Evolutionary conservation across 2,329 filamentous ascomycete genomes (phyloP).

Genomic region (Hawksworthiomyces lignivorus): DNA sequence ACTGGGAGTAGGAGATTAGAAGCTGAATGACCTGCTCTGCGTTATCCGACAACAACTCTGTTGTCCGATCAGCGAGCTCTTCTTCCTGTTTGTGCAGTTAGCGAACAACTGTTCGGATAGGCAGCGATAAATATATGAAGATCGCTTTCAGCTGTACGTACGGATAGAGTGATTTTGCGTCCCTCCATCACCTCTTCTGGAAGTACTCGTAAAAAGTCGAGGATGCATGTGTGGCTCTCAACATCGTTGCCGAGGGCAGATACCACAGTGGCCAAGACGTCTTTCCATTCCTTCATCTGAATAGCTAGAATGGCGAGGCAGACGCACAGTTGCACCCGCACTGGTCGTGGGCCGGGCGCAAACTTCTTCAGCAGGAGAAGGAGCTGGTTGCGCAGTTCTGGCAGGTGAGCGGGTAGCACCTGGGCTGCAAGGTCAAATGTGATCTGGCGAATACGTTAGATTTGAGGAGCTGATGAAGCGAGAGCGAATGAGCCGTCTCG

Average conservation of each 20-base stretch:
- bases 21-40: conserved; percentile 79
- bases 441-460: conserved; percentile 55
- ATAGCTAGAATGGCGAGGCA: conserved; percentile 92
- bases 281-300: conserved; percentile 92
- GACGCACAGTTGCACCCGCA: conserved; percentile 87
- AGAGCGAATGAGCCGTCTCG: too few relatives aligned
- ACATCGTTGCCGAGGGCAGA: conserved; percentile 67
- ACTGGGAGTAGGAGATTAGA: conserved; percentile 83
- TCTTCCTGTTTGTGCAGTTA: conserved; percentile 96
- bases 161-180: conserved; percentile 97
- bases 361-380: conserved; percentile 74
- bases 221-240: conserved; percentile 74
- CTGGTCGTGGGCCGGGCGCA: conserved; percentile 72
- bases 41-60: conserved; percentile 85
- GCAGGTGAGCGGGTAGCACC: conserved; percentile 66
- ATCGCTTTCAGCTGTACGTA: too few relatives aligned
- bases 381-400: conserved; percentile 74
- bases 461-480: conserved; percentile 1
- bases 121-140: too few relatives aligned
- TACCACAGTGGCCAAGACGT: conserved; percentile 78
- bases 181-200: conserved; percentile 99
- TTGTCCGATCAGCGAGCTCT: conserved; percentile 77
- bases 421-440: conserved; percentile 87
- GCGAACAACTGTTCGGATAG: too few relatives aligned
- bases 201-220: conserved; percentile 94